Percentiles rank a stretch among this genome's conserved stretches.
These are phyloP conservation scores for Neopestalotiopsis sp. DNA, from an alignment of 2,329 filamentous ascomycete genomes.

Conservation along the genomic window DNA sequence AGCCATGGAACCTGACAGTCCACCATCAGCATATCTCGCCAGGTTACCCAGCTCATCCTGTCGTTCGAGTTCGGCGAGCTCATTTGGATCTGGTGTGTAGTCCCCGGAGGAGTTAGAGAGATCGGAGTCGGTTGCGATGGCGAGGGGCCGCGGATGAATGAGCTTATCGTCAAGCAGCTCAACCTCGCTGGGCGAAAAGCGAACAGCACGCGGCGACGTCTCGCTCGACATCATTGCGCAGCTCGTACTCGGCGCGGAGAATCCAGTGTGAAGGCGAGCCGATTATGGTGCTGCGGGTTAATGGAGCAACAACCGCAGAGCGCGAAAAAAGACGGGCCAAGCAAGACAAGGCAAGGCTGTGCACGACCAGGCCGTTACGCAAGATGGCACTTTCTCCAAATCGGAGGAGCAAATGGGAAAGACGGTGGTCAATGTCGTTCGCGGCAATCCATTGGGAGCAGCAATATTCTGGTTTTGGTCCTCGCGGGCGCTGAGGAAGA, in stretches of 20 bases:
- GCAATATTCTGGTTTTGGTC: neutral
- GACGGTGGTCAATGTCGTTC: neutral
- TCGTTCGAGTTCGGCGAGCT: conserved; percentile 52
- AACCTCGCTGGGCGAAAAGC: conserved; percentile 59
- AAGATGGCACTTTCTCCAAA: neutral
- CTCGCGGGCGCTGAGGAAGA: neutral
- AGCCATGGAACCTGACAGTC: conserved; percentile 47
- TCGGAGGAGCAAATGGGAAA: neutral
- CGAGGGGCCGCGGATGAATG: conserved; percentile 44
- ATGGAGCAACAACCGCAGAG: neutral
- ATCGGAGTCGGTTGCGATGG: conserved; percentile 52
- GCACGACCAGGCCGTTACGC: neutral
- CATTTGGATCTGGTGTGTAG: conserved; percentile 50
- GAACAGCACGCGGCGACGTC: conserved; percentile 59
- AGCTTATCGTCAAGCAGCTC: conserved; percentile 50
- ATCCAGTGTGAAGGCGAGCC: neutral
- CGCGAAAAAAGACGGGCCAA: neutral
- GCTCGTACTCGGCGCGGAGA: neutral
- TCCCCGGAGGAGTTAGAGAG: conserved; percentile 54
- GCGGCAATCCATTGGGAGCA: conserved; percentile 2
- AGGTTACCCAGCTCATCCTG: conserved; percentile 55
- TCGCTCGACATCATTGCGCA: conserved; percentile 40
- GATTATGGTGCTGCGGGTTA: neutral
- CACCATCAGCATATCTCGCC: conserved; percentile 48
- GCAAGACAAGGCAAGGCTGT: neutral